A percentile compares a stretch with the other conserved stretches of the same genome.
Conservation (phyloP, 352 stramenopile genomes). For the Pythium myriotylum region DNA sequence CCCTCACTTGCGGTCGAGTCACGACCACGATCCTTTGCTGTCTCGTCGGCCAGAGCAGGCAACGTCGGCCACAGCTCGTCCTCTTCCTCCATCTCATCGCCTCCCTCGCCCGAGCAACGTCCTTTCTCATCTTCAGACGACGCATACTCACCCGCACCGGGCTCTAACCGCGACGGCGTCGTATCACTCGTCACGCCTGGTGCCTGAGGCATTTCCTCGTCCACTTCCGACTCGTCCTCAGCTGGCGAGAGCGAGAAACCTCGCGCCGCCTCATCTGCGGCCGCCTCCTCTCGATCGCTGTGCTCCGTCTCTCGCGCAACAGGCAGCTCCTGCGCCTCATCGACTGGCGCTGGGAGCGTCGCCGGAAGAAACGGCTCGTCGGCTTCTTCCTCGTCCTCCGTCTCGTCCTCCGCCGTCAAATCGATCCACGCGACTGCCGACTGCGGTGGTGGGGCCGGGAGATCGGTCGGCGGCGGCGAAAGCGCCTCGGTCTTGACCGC, state of each 20-base stretch:
- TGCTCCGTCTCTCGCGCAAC: too few species aligned
- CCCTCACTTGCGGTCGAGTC: neutral
- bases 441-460: neutral
- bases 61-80: slow-evolving; percentile 46
- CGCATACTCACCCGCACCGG: neutral
- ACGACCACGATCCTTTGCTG: slow-evolving; percentile 14
- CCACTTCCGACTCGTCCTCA: slow-evolving; percentile 27
- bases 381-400: slow-evolving; percentile 57
- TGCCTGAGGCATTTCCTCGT: slow-evolving; percentile 54
- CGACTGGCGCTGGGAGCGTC: neutral
- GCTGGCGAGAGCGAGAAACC: too few species aligned
- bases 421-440: slow-evolving; percentile 38
- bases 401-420: slow-evolving; percentile 54
- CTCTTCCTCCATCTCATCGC: slow-evolving; percentile 18
- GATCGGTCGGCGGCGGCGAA: neutral
- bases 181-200: neutral
- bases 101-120: neutral
- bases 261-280: neutral
- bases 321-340: neutral
- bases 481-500: neutral
- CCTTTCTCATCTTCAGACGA: slow-evolving; percentile 13
- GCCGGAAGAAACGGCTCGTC: slow-evolving; percentile 13
- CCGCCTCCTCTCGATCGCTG: neutral
- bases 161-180: neutral
- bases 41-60: neutral